These are phyloP conservation scores for Onygenales sp. DNA, from an alignment of 2,329 filamentous ascomycete species.

Conservation along the genomic window DNA sequence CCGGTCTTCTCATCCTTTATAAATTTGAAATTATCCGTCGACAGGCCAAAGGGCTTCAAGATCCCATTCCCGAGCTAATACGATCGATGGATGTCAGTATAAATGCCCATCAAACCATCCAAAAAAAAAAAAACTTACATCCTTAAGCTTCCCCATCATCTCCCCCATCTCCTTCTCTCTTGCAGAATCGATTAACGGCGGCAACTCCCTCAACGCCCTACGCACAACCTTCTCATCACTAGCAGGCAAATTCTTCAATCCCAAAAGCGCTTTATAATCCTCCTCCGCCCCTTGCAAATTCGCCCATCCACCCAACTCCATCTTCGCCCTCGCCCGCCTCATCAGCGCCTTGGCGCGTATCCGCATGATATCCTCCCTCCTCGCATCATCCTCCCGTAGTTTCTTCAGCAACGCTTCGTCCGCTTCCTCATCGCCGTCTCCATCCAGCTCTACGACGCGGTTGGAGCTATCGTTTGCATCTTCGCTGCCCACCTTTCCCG, in stretches of 20 bases:
- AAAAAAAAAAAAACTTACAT: conserved; percentile 39
- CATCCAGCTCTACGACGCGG: conserved; percentile 40
- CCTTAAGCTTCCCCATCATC: conserved; percentile 96
- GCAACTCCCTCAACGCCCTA: conserved; percentile 55
- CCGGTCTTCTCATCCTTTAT: conserved; percentile 81
- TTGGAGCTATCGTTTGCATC: conserved; percentile 16
- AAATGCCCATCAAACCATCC: not conserved
- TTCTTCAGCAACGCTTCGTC: conserved; percentile 35
- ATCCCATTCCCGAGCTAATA: conserved; percentile 73
- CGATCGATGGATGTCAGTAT: conserved; percentile 9
- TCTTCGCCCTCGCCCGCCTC: conserved; percentile 63
- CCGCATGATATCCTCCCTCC: conserved; percentile 57
- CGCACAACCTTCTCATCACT: conserved; percentile 61
- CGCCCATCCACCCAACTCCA: conserved; percentile 66
- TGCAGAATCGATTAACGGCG: conserved; percentile 61
- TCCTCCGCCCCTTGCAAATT: conserved; percentile 67
- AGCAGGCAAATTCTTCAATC: conserved; percentile 48
- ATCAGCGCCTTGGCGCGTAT: conserved; percentile 78
- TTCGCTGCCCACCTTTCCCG: conserved; percentile 16
- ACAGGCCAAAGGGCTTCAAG: conserved; percentile 84
- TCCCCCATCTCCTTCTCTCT: conserved; percentile 84
- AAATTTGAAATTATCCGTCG: conserved; percentile 91
- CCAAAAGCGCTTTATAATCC: conserved; percentile 66
- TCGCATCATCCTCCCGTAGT: conserved; percentile 36
- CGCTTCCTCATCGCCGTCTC: conserved; percentile 26